These are phyloP conservation scores for Quillaja saponaria DNA, from an alignment of 306 rosid genomes.

Conservation along the genomic window DNA sequence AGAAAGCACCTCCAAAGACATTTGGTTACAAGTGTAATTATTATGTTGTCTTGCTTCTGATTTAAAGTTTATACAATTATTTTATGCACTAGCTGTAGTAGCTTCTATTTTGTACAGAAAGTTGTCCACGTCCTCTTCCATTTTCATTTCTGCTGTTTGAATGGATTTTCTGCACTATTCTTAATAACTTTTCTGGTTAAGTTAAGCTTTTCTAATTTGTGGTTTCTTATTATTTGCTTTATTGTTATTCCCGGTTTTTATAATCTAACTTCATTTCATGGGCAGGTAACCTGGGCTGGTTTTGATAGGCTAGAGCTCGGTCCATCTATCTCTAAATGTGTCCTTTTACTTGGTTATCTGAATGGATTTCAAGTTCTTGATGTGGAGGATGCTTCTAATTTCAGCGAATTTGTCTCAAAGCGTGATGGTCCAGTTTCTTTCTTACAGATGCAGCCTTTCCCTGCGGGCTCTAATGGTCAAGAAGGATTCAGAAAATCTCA, in stretches of 20 bases:
- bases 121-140: no score
- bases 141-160: no score
- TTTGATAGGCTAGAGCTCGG: constrained; percentile 75
- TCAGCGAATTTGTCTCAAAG: constrained; percentile 78
- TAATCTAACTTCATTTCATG: constrained; percentile 14
- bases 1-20: no score
- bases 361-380: constrained; percentile 91
- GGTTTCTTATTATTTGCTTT: background rate
- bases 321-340: constrained; percentile 45
- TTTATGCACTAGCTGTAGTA: no score
- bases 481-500: constrained; percentile 62
- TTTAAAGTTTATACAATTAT: no score
- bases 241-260: constrained; percentile 2
- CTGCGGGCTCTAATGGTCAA: constrained; percentile 49
- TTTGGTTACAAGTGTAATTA: no score
- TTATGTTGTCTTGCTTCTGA: no score
- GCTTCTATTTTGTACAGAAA: no score
- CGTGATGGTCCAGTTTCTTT: constrained; percentile 78
- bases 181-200: background rate
- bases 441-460: constrained; percentile 84
- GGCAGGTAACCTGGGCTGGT: constrained; percentile 91
- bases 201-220: constrained; percentile 12
- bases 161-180: background rate
- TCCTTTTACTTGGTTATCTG: constrained; percentile 80
- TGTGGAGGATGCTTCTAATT: constrained; percentile 76